phyloP scores from a whole-genome alignment of 2,329 filamentous ascomycete species.

The Sclerotinia minor region DNA sequence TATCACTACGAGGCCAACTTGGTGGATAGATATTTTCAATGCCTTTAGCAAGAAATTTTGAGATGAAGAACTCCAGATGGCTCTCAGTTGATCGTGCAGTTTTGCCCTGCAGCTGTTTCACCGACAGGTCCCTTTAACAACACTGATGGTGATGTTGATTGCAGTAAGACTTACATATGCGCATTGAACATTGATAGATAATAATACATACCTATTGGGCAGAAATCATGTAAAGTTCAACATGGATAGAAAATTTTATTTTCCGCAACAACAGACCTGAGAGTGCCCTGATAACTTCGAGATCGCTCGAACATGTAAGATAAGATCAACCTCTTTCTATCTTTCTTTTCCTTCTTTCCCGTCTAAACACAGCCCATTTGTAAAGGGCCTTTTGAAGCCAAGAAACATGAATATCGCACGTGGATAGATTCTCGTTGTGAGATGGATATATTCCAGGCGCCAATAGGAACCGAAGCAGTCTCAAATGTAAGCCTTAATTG shows the following conservation, averaged over 20 bases:
- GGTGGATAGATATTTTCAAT: neutral
- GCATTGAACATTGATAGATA: neutral
- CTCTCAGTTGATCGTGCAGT: neutral
- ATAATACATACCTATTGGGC: neutral
- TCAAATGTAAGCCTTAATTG: neutral
- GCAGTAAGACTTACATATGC: neutral
- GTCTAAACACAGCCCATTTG: neutral
- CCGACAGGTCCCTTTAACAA: neutral
- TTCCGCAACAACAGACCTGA: slow-evolving; percentile 11
- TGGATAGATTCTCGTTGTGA: neutral
- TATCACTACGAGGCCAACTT: neutral
- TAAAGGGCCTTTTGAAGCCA: neutral
- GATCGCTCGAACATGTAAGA: neutral
- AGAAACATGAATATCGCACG: slow-evolving; percentile 8
- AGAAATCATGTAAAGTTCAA: slow-evolving; percentile 8
- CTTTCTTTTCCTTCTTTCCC: neutral
- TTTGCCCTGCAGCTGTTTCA: neutral
- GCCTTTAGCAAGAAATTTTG: neutral
- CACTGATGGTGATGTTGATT: slow-evolving; percentile 8
- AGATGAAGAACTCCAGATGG: neutral
- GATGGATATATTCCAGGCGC: neutral
- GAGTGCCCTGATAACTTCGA: slow-evolving; percentile 4
- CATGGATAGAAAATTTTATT: neutral
- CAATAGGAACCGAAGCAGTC: neutral
- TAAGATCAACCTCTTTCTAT: neutral